Percentiles rank a stretch among this genome's conserved stretches.
Evolutionary conservation across 257 asterid genomes (phyloP).

Genomic region (Solanum medicagineum): DNA sequence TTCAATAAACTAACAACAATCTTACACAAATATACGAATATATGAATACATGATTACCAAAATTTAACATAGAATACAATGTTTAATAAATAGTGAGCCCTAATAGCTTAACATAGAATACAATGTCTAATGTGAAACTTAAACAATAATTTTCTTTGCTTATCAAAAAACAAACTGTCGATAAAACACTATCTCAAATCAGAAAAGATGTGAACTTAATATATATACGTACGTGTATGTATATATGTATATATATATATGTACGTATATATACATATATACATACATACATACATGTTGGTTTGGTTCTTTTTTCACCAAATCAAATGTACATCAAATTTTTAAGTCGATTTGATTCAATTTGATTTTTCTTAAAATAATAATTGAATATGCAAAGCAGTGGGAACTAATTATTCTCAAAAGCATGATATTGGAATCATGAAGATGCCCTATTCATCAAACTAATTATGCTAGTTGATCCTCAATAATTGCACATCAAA

Average conservation of each 20-base stretch:
- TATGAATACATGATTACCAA: neutral
- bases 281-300: neutral
- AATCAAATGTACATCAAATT: neutral
- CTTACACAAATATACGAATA: neutral
- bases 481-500: neutral
- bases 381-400: neutral
- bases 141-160: neutral
- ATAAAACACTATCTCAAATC: neutral
- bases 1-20: neutral
- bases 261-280: no score
- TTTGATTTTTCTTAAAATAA: neutral
- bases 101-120: neutral
- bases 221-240: no score
- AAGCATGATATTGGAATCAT: neutral
- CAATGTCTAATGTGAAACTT: neutral
- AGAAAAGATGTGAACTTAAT: neutral
- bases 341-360: neutral
- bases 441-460: neutral
- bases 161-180: neutral
- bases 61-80: neutral
- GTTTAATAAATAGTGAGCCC: neutral
- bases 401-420: neutral
- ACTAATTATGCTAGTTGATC: neutral
- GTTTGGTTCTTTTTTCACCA: neutral
- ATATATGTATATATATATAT: no score